Conservation (phyloP, 306 rosid species). For the Cicer pinnatifidum region DNA sequence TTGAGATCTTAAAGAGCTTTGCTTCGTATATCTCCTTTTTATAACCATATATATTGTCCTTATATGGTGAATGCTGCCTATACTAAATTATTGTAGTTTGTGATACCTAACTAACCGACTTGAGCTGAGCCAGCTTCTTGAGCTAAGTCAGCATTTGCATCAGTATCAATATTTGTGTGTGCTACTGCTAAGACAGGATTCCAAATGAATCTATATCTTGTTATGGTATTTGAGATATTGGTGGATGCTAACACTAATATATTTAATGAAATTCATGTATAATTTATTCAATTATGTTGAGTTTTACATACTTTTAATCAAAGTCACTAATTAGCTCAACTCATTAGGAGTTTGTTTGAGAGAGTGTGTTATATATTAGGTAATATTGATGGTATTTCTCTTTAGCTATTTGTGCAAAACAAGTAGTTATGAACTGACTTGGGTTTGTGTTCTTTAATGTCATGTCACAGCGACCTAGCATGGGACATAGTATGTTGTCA, state of each 20-base stretch:
- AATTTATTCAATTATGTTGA: neutral
- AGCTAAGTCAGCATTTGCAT: neutral
- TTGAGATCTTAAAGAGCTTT: no score
- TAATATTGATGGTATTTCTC: neutral
- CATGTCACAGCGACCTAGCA: neutral
- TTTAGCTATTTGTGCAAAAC: neutral
- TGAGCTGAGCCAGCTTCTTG: neutral
- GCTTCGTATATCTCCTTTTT: no score
- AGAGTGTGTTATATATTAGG: neutral
- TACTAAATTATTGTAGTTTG: no score
- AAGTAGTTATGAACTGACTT: neutral
- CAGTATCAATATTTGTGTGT: neutral
- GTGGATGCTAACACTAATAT: neutral
- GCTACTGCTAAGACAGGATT: neutral
- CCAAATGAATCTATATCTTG: neutral
- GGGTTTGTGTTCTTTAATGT: neutral
- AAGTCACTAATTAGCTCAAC: neutral
- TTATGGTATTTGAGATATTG: neutral
- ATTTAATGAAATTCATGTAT: neutral
- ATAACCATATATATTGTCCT: no score
- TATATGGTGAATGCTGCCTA: no score
- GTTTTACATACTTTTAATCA: neutral
- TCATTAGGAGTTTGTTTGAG: no score
- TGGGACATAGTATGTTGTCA: neutral
- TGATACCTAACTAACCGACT: neutral